These are phyloP conservation scores for Colletotrichum sp. DNA, from an alignment of 2,329 filamentous ascomycete genomes.

Conservation along the genomic window DNA sequence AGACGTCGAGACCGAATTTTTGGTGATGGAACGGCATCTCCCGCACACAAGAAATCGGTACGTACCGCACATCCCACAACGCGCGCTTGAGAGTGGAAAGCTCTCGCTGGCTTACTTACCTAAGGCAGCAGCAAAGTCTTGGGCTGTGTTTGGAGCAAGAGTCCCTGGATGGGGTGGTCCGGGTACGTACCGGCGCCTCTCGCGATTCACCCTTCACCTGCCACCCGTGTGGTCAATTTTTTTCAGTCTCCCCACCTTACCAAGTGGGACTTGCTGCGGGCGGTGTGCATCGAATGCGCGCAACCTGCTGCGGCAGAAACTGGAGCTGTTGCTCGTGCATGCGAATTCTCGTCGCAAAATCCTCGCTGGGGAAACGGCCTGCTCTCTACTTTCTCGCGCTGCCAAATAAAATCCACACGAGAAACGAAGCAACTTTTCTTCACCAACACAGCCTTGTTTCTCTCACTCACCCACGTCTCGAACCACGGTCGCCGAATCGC, in stretches of 20 bases:
- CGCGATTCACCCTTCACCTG: neutral
- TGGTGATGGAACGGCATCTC: conserved; percentile 21
- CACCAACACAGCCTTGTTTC: neutral
- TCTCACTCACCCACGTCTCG: neutral
- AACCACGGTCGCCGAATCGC: neutral
- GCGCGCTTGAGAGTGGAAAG: neutral
- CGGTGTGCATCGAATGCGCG: conserved; percentile 17
- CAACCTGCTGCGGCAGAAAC: conserved; percentile 21
- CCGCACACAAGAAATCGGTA: neutral
- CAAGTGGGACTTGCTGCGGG: conserved; percentile 13
- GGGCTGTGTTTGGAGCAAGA: neutral
- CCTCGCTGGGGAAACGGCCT: conserved; percentile 7
- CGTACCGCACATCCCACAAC: neutral
- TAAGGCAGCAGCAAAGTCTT: neutral
- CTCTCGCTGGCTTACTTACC: neutral
- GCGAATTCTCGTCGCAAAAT: conserved; percentile 23
- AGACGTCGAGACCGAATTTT: conserved; percentile 21
- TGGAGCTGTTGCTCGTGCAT: conserved; percentile 19
- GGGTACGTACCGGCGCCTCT: neutral
- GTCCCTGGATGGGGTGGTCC: neutral
- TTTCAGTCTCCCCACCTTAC: conserved; percentile 11
- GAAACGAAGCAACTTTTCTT: neutral
- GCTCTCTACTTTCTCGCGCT: conserved; percentile 2
- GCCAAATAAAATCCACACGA: neutral
- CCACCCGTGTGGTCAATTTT: conserved; percentile 16